phyloP scores from a whole-genome alignment of 179 eudicot genomes.

The Silene vulgaris region DNA sequence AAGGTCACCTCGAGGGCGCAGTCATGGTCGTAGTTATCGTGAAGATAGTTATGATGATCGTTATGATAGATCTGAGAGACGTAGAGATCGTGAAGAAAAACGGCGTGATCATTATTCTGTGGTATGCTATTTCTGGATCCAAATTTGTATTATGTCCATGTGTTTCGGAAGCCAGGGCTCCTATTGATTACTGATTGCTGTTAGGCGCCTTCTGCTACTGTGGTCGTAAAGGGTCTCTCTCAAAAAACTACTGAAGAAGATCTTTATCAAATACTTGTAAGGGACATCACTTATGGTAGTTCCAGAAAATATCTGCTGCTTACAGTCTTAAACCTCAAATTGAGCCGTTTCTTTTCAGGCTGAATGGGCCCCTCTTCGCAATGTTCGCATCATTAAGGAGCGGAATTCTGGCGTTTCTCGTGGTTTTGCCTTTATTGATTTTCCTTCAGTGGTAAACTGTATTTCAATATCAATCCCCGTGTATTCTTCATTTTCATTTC shows the following conservation, averaged over 20 bases:
- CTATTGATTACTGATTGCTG: constrained; percentile 21
- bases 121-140: constrained; percentile 35
- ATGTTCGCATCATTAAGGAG: constrained; percentile 93
- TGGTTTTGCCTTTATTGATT: constrained; percentile 97
- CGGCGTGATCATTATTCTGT: constrained; percentile 59
- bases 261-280: constrained; percentile 80
- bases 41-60: constrained; percentile 70
- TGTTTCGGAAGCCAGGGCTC: not conserved
- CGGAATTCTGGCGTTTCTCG: constrained; percentile 84
- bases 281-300: constrained; percentile 15
- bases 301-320: not conserved
- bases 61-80: constrained; percentile 55
- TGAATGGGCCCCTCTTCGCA: constrained; percentile 98
- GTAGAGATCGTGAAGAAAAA: constrained; percentile 77
- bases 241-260: constrained; percentile 96
- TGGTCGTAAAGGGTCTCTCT: constrained; percentile 92
- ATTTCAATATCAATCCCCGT: not conserved
- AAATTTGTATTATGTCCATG: not conserved
- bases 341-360: constrained; percentile 41
- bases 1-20: constrained; percentile 76
- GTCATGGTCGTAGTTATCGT: constrained; percentile 72
- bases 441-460: constrained; percentile 72
- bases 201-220: constrained; percentile 91
- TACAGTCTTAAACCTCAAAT: not conserved
- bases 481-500: not conserved